Evolutionary conservation across 2,329 filamentous ascomycete species (phyloP).

Genomic region (Chlorencoelia australis): DNA sequence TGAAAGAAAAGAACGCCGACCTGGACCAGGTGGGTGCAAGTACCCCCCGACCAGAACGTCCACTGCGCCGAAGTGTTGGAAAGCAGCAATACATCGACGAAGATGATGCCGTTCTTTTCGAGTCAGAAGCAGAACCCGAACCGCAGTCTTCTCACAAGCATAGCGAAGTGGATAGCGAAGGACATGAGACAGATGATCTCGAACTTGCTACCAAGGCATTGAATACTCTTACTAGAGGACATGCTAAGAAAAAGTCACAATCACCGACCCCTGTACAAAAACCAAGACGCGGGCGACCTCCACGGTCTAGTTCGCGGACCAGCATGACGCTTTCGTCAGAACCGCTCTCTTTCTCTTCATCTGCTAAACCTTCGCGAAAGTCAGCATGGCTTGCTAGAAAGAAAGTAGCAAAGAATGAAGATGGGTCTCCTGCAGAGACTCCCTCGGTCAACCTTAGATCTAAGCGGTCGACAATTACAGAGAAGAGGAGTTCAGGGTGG

Average conservation of each 20-base stretch:
- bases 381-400: constrained; percentile 23
- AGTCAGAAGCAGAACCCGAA: constrained; percentile 1
- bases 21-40: constrained; percentile 4
- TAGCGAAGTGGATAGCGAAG: constrained; percentile 2
- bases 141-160: not conserved
- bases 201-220: constrained; percentile 19
- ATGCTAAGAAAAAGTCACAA: not conserved
- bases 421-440: constrained; percentile 1
- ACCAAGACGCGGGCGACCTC: constrained; percentile 9
- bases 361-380: constrained; percentile 16
- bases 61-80: constrained; percentile 13
- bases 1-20: not conserved
- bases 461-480: not conserved
- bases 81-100: constrained; percentile 18
- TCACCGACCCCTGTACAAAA: constrained; percentile 7
- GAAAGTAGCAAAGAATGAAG: constrained; percentile 13
- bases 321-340: not conserved
- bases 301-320: constrained; percentile 1
- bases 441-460: constrained; percentile 1
- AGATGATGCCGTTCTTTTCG: constrained; percentile 14
- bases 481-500: not conserved
- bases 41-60: constrained; percentile 13
- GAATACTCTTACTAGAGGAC: constrained; percentile 10
- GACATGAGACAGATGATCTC: constrained; percentile 6
- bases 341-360: constrained; percentile 6